These are phyloP conservation scores for Fusarium lateritium DNA, from an alignment of 2,329 filamentous ascomycete species.

Conservation along the genomic window DNA sequence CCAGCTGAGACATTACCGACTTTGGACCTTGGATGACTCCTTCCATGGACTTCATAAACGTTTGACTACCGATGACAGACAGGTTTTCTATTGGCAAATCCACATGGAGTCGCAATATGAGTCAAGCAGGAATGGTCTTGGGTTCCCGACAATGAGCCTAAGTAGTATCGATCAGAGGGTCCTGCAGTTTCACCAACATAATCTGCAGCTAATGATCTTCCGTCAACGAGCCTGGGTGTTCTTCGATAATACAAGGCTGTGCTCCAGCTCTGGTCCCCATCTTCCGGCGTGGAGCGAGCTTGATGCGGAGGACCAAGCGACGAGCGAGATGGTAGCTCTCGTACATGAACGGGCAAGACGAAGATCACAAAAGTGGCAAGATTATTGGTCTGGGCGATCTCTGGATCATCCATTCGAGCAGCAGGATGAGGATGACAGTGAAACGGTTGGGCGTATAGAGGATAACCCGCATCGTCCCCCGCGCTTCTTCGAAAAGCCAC, in stretches of 20 bases:
- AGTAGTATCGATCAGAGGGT: background rate
- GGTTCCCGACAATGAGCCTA: too few species aligned
- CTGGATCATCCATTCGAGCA: background rate
- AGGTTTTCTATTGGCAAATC: background rate
- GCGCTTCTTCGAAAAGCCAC: constrained; percentile 5
- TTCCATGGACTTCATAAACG: too few species aligned
- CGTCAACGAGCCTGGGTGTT: constrained; percentile 9
- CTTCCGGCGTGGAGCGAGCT: background rate
- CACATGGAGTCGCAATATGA: background rate
- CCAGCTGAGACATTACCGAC: too few species aligned
- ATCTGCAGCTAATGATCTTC: background rate
- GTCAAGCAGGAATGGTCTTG: background rate
- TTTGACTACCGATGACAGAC: background rate
- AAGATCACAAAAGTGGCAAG: constrained; percentile 13
- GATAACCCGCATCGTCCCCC: background rate
- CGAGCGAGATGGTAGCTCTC: background rate
- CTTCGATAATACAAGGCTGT: background rate
- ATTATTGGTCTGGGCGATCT: constrained; percentile 5
- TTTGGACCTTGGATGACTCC: too few species aligned
- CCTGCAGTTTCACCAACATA: background rate
- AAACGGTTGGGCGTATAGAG: background rate
- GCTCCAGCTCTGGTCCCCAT: background rate
- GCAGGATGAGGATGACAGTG: background rate
- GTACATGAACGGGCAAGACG: background rate
- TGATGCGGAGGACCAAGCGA: background rate